These are phyloP conservation scores for Fusarium pseudoanthophilum DNA, from an alignment of 2,329 filamentous ascomycete species.

Conservation along the genomic window DNA sequence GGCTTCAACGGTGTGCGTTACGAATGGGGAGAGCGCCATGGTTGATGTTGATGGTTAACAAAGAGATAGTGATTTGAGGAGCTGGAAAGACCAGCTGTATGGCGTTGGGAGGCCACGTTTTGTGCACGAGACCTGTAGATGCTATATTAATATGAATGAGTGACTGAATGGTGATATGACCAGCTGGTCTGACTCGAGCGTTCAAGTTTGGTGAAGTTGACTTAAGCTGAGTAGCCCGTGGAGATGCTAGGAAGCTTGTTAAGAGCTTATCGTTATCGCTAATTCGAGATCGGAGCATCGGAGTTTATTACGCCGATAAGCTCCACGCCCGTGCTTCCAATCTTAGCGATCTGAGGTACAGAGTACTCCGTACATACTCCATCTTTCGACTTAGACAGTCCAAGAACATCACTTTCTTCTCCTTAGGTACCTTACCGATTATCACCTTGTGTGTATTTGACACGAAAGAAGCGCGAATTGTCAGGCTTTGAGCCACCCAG, in stretches of 20 bases:
- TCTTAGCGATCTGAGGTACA: background rate
- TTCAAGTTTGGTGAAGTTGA: background rate
- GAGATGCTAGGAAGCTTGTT: conserved; percentile 8
- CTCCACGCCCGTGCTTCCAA: background rate
- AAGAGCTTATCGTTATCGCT: conserved; percentile 34
- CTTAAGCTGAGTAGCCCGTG: background rate
- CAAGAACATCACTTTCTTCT: background rate
- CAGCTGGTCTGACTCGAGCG: background rate
- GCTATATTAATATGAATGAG: background rate
- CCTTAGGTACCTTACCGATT: background rate
- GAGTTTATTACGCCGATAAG: conserved; percentile 23
- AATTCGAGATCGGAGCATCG: conserved; percentile 27
- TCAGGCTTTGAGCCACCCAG: too few species aligned
- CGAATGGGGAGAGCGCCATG: conserved; percentile 61
- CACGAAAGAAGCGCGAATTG: too few species aligned
- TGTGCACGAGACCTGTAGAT: too few species aligned
- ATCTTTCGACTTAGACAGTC: background rate
- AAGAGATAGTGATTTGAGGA: conserved; percentile 1
- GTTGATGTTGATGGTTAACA: conserved; percentile 28
- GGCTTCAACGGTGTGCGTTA: conserved; percentile 53
- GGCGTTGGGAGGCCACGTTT: background rate
- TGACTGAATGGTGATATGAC: background rate
- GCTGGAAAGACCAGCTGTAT: conserved; percentile 21
- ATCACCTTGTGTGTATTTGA: background rate
- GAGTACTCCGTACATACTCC: background rate